Evolutionary conservation across 768 basidiomycete species (phyloP).

Genomic region (Russula vinacea): DNA sequence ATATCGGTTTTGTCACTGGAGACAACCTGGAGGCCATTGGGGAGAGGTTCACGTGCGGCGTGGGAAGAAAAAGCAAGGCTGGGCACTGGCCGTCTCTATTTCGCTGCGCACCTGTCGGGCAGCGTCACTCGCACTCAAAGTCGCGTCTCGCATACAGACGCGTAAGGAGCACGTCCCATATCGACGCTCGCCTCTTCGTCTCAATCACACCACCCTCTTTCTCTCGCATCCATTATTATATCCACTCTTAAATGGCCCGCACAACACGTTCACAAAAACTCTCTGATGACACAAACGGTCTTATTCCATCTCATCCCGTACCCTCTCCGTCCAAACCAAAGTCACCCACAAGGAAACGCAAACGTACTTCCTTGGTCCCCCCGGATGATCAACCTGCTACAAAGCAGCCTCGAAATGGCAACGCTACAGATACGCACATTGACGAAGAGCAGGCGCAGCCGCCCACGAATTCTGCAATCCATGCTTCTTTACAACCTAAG

Average conservation of each 20-base stretch:
- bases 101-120: not conserved
- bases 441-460: slow-evolving; percentile 32
- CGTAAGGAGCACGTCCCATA: slow-evolving; percentile 33
- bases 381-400: slow-evolving; percentile 47
- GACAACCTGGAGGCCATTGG: slow-evolving; percentile 39
- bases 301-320: slow-evolving; percentile 25
- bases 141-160: slow-evolving; percentile 35
- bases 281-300: slow-evolving; percentile 39
- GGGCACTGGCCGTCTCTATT: not conserved
- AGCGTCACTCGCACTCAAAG: slow-evolving; percentile 21
- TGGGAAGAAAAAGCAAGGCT: slow-evolving; percentile 6
- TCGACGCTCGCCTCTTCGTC: slow-evolving; percentile 25
- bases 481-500: slow-evolving; percentile 34
- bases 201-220: not conserved
- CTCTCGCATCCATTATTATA: slow-evolving; percentile 14
- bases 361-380: slow-evolving; percentile 50
- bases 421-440: slow-evolving; percentile 37
- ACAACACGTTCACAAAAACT: slow-evolving; percentile 66
- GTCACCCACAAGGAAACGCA: slow-evolving; percentile 58
- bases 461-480: slow-evolving; percentile 24
- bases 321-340: slow-evolving; percentile 35
- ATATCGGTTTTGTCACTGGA: slow-evolving; percentile 38
- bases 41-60: slow-evolving; percentile 19
- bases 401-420: slow-evolving; percentile 49
- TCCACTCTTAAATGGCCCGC: slow-evolving; percentile 55